Conservation (phyloP, 768 basidiomycete genomes). For the Crepidotus variabilis region DNA sequence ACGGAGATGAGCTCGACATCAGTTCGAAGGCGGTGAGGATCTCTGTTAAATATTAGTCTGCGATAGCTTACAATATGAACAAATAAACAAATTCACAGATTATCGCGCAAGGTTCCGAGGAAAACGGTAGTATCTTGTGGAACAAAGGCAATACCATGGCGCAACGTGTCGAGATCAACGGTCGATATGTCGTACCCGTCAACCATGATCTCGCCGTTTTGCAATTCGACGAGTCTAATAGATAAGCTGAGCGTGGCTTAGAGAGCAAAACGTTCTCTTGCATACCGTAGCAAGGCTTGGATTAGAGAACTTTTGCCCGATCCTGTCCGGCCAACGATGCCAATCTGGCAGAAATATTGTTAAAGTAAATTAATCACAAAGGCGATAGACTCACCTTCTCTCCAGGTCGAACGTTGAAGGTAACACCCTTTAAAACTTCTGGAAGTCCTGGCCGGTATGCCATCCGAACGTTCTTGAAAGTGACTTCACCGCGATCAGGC, state of each 20-base stretch:
- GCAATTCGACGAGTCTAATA: slow-evolving; percentile 55
- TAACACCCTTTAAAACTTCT: slow-evolving; percentile 57
- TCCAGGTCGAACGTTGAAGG: slow-evolving; percentile 51
- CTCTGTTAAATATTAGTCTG: slow-evolving; percentile 26
- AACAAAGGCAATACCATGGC: slow-evolving; percentile 58
- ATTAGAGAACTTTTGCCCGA: slow-evolving; percentile 55
- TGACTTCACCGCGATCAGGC: slow-evolving; percentile 49
- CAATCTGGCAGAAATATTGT: slow-evolving; percentile 26
- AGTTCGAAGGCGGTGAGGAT: slow-evolving; percentile 47
- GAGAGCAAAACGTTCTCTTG: background rate
- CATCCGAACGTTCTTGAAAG: slow-evolving; percentile 53
- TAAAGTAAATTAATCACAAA: background rate
- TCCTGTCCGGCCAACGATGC: slow-evolving; percentile 46
- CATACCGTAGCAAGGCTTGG: slow-evolving; percentile 53
- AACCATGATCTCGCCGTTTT: slow-evolving; percentile 52
- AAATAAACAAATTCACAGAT: slow-evolving; percentile 24
- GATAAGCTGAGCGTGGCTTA: background rate
- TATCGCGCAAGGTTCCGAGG: slow-evolving; percentile 40
- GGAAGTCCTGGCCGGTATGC: slow-evolving; percentile 63
- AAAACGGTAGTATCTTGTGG: slow-evolving; percentile 61
- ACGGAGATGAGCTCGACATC: slow-evolving; percentile 63
- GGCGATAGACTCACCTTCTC: slow-evolving; percentile 48
- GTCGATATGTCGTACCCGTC: slow-evolving; percentile 48
- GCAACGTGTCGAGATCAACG: slow-evolving; percentile 50
- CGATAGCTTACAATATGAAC: background rate